Evolutionary conservation across 163 green algal species (phyloP), one percentile per base, ranked within the genome.

Genomic region (Scenedesmus sp.): DNA sequence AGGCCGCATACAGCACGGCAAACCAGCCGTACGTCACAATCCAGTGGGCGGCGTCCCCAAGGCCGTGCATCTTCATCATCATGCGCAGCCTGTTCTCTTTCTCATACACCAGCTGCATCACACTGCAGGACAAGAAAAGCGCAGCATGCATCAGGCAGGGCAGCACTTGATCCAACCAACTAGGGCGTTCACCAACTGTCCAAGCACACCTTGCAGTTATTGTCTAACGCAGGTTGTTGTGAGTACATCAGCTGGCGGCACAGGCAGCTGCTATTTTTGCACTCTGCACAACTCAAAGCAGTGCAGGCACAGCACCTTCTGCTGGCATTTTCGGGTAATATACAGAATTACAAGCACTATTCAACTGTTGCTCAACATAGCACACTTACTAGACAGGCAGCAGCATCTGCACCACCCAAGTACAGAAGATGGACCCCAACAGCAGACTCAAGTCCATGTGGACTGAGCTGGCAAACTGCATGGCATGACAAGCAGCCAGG

Each of bases 51-150:
- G 57, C 90, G 79, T 98, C 96, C 8, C 96, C 95, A 59, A 99
- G 93, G 55, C 97, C 98, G 76, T 99, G 98, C 98, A 99, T 99
- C 93, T 98, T 98, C 98, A 99, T 99, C 96, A 99, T 99, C 83
- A 97, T 99, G 66, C 97, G 94, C 92, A 99, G 94, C 46, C 96
- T 92, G 83, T 96, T 94, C 94, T 99, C 96, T 95, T 99, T 99
- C 94, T 99, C 98, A 87, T 98, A 98, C 79, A 99, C 97, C 92
- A 99, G 94, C 56, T 95, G 94, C 62, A 96, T 91, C 70, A 98
- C 64, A 55, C 92, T 96, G 92, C 54, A 93, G 85, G 10, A 10
- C 73, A 82, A 16, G 12, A 55, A n/a, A 10, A 70, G 18, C n/a
- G 55, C 70, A 54, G 16, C 70, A 81, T 34, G 12, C 10, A 20